Evolutionary conservation across 2,329 filamentous ascomycete species (phyloP).

Genomic region (Neonectria hederae): DNA sequence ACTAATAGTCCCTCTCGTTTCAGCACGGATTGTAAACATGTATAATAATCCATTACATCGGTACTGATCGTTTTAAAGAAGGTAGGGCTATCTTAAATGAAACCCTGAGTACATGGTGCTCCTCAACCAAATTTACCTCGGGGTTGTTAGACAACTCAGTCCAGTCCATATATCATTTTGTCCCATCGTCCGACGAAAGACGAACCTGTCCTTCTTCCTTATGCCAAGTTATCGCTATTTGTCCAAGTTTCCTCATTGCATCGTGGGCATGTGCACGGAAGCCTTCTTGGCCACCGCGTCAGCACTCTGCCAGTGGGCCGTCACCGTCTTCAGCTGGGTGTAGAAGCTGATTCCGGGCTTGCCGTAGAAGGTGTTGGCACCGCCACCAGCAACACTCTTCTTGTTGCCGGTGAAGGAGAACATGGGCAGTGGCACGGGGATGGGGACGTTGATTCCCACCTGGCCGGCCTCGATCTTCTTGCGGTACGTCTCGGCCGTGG

Average conservation of each 20-base stretch:
- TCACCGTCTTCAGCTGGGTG: slow-evolving; percentile 98
- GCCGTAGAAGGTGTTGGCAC: slow-evolving; percentile 94
- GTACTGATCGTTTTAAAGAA: not conserved
- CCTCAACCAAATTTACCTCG: not conserved
- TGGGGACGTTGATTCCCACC: slow-evolving; percentile 86
- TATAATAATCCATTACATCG: not conserved
- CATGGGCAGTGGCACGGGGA: slow-evolving; percentile 76
- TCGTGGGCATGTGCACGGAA: slow-evolving; percentile 84
- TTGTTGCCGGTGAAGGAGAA: slow-evolving; percentile 83
- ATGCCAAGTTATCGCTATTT: not conserved
- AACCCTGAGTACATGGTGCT: not conserved
- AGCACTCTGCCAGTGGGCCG: slow-evolving; percentile 85
- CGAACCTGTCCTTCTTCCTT: not conserved
- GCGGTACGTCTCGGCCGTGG: slow-evolving; percentile 81
- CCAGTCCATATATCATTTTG: not conserved
- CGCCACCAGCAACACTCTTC: slow-evolving; percentile 90
- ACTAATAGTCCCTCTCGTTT: too few relatives aligned
- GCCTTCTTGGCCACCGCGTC: slow-evolving; percentile 89
- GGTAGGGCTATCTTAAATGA: not conserved
- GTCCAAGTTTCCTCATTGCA: slow-evolving; percentile 41
- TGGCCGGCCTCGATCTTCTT: slow-evolving; percentile 85
- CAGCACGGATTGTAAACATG: too few relatives aligned
- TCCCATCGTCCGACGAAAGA: not conserved
- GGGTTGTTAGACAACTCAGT: not conserved
- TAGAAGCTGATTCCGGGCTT: slow-evolving; percentile 93